Conservation (phyloP, 768 basidiomycete species). For the Russula vinacea region DNA sequence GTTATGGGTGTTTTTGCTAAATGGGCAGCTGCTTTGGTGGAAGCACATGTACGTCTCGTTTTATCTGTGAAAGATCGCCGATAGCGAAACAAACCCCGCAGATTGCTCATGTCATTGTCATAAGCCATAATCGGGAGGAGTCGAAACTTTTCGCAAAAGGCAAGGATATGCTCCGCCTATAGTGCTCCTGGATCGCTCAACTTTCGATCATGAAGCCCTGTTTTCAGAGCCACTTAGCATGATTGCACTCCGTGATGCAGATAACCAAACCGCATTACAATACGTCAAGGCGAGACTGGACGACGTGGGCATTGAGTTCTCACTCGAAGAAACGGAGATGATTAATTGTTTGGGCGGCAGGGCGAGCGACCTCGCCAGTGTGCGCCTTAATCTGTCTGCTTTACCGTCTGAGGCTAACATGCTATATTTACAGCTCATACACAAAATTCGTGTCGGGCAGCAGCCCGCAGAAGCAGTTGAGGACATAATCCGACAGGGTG, state of each 20-base stretch:
- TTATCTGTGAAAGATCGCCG: not conserved
- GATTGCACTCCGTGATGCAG: slow-evolving; percentile 83
- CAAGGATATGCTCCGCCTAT: slow-evolving; percentile 34
- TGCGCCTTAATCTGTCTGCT: slow-evolving; percentile 39
- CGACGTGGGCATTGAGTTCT: slow-evolving; percentile 57
- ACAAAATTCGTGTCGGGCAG: slow-evolving; percentile 77
- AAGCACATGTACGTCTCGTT: slow-evolving; percentile 59
- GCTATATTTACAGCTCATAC: slow-evolving; percentile 56
- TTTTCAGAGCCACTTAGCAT: slow-evolving; percentile 78
- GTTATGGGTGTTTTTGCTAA: slow-evolving; percentile 70
- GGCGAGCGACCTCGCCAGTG: slow-evolving; percentile 83
- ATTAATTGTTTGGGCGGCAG: slow-evolving; percentile 84
- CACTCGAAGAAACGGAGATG: slow-evolving; percentile 50
- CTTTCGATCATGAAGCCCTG: slow-evolving; percentile 50
- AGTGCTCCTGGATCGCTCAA: slow-evolving; percentile 2
- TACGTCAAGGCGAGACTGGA: slow-evolving; percentile 78
- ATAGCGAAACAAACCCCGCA: slow-evolving; percentile 34
- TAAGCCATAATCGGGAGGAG: slow-evolving; percentile 88
- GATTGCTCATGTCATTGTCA: slow-evolving; percentile 89
- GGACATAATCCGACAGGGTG: slow-evolving; percentile 78
- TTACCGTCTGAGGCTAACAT: not conserved
- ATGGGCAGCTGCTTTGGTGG: slow-evolving; percentile 81
- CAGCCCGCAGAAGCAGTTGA: slow-evolving; percentile 78
- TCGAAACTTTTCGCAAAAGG: slow-evolving; percentile 81
- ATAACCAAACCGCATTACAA: slow-evolving; percentile 68